Evolutionary conservation across 1,139 yeast species (phyloP).

Genomic region (Zygoascus meyerae): DNA sequence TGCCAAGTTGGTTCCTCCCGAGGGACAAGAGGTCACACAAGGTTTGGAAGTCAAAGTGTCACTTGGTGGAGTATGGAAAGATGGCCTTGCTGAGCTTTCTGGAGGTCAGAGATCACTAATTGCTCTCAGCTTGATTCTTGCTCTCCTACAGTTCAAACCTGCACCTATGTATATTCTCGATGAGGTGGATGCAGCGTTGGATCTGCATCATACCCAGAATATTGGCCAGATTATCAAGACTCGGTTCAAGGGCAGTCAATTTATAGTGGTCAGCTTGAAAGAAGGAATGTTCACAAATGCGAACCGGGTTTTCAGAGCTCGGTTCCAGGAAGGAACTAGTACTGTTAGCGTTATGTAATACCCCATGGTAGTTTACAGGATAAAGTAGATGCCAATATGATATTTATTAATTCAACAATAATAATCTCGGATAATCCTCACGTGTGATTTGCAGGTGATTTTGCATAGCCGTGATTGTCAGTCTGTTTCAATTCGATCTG

Average conservation of each 20-base stretch:
- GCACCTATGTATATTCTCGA: slow-evolving; percentile 98
- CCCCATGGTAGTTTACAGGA: no score
- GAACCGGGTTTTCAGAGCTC: slow-evolving; percentile 83
- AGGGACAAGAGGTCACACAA: slow-evolving; percentile 73
- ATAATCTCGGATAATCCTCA: no score
- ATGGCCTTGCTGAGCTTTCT: slow-evolving; percentile 86
- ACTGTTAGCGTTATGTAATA: slow-evolving; percentile 47
- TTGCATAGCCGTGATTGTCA: no score
- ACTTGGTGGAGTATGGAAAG: slow-evolving; percentile 93
- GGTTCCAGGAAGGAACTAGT: slow-evolving; percentile 96
- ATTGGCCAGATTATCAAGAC: slow-evolving; percentile 96
- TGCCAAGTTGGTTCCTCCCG: slow-evolving; percentile 82
- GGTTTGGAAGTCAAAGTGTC: slow-evolving; percentile 91
- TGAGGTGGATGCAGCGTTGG: slow-evolving; percentile 98
- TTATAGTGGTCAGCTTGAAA: slow-evolving; percentile 90
- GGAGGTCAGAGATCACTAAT: slow-evolving; percentile 97
- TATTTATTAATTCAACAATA: no score
- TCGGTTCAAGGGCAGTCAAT: slow-evolving; percentile 90
- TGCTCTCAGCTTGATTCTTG: slow-evolving; percentile 85
- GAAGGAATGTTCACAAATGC: slow-evolving; percentile 99
- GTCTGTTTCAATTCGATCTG: no score
- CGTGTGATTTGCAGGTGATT: no score
- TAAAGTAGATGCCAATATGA: no score
- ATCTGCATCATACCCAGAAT: slow-evolving; percentile 93
- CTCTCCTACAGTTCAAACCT: slow-evolving; percentile 87